Evolutionary conservation across 768 basidiomycete species (phyloP).

Genomic region (Amanita pallidorosea): DNA sequence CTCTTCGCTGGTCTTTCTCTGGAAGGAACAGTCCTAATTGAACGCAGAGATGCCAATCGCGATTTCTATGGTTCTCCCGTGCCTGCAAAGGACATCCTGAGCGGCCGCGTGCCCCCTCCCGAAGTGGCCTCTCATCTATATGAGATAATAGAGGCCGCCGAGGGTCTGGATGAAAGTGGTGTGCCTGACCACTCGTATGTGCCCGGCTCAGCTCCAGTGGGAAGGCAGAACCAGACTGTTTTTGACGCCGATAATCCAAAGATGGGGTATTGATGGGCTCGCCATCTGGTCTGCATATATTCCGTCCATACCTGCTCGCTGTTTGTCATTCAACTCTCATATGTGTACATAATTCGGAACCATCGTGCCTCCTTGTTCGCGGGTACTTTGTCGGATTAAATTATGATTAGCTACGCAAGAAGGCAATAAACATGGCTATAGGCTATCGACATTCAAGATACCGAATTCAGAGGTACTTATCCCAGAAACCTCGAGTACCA

Average conservation of each 20-base stretch:
- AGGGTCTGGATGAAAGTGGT: constrained; percentile 80
- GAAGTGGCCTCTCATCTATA: constrained; percentile 89
- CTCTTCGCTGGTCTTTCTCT: constrained; percentile 91
- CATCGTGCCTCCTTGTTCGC: too few relatives aligned
- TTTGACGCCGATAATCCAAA: constrained; percentile 62
- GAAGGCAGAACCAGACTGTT: constrained; percentile 48
- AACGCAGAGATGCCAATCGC: constrained; percentile 91
- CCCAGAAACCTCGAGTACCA: constrained; percentile 79
- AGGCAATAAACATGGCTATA: background rate
- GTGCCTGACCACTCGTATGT: constrained; percentile 75
- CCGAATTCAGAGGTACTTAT: constrained; percentile 45
- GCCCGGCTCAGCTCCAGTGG: constrained; percentile 45
- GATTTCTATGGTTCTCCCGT: constrained; percentile 93
- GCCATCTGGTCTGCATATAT: background rate
- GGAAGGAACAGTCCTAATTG: constrained; percentile 90
- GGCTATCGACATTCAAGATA: background rate
- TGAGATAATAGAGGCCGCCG: constrained; percentile 94
- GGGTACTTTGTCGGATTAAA: background rate
- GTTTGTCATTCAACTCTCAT: background rate
- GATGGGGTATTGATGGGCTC: background rate
- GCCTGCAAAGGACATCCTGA: constrained; percentile 82
- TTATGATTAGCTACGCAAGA: background rate
- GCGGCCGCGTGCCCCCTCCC: constrained; percentile 92
- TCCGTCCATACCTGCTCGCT: background rate
- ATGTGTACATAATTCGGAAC: too few relatives aligned